Conservation (phyloP, 345 rosid genomes). For the Pugionium dolabratum region DNA sequence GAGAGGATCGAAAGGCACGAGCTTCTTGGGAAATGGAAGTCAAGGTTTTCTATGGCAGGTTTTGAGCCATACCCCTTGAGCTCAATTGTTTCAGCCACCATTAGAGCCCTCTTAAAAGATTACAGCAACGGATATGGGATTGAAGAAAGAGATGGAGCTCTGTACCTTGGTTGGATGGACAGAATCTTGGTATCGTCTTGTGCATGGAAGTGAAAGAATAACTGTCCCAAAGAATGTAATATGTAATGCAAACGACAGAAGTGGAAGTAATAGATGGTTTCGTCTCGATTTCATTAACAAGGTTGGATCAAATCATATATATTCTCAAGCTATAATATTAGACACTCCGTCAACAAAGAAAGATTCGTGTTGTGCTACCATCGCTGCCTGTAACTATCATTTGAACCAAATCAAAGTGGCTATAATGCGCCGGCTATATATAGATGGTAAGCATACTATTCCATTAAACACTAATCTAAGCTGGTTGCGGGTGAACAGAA, state of each 20-base stretch:
- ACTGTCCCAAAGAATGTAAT: conserved; percentile 13
- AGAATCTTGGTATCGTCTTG: conserved; percentile 67
- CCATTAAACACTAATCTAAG: conserved; percentile 36
- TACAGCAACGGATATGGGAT: conserved; percentile 62
- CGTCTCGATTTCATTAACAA: conserved; percentile 36
- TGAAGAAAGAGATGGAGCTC: conserved; percentile 76
- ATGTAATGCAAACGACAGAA: conserved; percentile 21
- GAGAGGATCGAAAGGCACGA: conserved; percentile 89
- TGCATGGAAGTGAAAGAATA: conserved; percentile 38
- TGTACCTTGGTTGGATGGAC: conserved; percentile 86
- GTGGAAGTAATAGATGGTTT: conserved; percentile 12
- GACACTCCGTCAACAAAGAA: conserved; percentile 31
- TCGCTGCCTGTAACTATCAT: conserved; percentile 30
- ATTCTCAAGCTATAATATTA: conserved; percentile 36
- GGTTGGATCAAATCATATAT: conserved; percentile 37
- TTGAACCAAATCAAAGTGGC: conserved; percentile 31
- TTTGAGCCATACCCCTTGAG: conserved; percentile 75
- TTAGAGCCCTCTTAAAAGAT: conserved; percentile 46
- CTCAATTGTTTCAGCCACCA: conserved; percentile 69
- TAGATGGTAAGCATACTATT: conserved; percentile 23
- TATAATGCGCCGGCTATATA: neutral
- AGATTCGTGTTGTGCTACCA: conserved; percentile 27
- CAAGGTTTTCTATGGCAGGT: conserved; percentile 76
- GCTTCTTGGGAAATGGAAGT: conserved; percentile 84
- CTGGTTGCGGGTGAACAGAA: conserved; percentile 35